Percentiles rank a stretch among this genome's conserved stretches.
Evolutionary conservation across 345 rosid species (phyloP).

Genomic region (Ceriops zippeliana): DNA sequence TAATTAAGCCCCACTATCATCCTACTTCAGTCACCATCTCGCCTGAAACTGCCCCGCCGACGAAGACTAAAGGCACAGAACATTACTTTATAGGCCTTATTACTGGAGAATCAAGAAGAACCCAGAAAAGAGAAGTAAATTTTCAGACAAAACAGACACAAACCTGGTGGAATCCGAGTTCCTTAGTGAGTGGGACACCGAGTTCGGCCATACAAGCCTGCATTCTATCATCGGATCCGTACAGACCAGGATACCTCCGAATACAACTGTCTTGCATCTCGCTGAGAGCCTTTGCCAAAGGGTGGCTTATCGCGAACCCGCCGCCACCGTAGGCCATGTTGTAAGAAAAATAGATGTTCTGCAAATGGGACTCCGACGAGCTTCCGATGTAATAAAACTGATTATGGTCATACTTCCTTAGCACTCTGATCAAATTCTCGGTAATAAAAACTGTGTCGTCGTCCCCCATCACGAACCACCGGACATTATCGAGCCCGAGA

Average conservation of each 20-base stretch:
- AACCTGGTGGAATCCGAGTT: slow-evolving; percentile 97
- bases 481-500: slow-evolving; percentile 48
- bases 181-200: slow-evolving; percentile 96
- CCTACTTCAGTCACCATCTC: not conserved
- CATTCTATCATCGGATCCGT: slow-evolving; percentile 97
- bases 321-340: slow-evolving; percentile 99
- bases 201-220: slow-evolving; percentile 99
- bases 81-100: not conserved
- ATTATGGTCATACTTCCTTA: slow-evolving; percentile 77
- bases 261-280: slow-evolving; percentile 90
- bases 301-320: slow-evolving; percentile 92
- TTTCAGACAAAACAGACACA: slow-evolving; percentile 7
- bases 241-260: slow-evolving; percentile 77
- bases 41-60: slow-evolving; percentile 6
- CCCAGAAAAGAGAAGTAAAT: not conserved
- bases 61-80: not conserved
- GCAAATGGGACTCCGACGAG: slow-evolving; percentile 90
- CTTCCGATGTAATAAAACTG: slow-evolving; percentile 94
- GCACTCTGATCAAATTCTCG: slow-evolving; percentile 70
- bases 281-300: slow-evolving; percentile 75
- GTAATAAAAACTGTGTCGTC: slow-evolving; percentile 92
- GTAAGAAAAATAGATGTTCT: slow-evolving; percentile 87
- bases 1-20: no score
- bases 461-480: slow-evolving; percentile 99
- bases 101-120: not conserved